Conservation (phyloP, 768 basidiomycete species). For the Dacryopinax spathularia region DNA sequence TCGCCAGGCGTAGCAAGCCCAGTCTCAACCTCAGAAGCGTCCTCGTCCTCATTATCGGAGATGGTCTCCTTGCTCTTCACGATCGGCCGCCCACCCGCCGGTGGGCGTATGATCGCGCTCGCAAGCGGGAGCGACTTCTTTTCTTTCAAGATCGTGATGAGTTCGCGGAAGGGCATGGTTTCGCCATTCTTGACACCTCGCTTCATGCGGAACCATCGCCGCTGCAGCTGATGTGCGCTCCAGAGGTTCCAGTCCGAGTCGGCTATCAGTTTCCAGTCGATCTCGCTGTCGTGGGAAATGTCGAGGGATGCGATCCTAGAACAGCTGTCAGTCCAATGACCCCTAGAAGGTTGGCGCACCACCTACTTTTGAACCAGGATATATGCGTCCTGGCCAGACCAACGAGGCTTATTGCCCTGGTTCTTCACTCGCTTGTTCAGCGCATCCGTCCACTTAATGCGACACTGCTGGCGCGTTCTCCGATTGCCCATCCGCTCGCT, state of each 20-base stretch:
- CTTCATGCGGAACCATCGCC: slow-evolving; percentile 72
- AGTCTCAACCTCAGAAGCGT: not conserved
- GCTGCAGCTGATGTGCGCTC: slow-evolving; percentile 67
- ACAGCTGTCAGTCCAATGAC: not conserved
- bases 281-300: slow-evolving; percentile 66
- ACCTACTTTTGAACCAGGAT: slow-evolving; percentile 70
- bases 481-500: slow-evolving; percentile 62
- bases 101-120: not conserved
- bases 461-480: slow-evolving; percentile 68
- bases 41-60: not conserved
- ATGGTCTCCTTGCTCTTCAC: not conserved
- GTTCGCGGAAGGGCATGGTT: slow-evolving; percentile 50
- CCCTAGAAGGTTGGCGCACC: not conserved
- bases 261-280: slow-evolving; percentile 66
- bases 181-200: slow-evolving; percentile 59
- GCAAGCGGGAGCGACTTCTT: slow-evolving; percentile 1
- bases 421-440: slow-evolving; percentile 59
- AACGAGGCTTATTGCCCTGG: slow-evolving; percentile 53
- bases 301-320: slow-evolving; percentile 56
- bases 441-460: slow-evolving; percentile 79
- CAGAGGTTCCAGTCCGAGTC: slow-evolving; percentile 71
- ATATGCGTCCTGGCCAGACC: slow-evolving; percentile 62
- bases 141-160: not conserved
- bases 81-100: not conserved
- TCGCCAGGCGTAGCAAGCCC: not conserved